Evolutionary conservation across 192 early-diverging fungal species (phyloP), one percentile per base, ranked within the genome.

Genomic region (Coemansia sp.): DNA sequence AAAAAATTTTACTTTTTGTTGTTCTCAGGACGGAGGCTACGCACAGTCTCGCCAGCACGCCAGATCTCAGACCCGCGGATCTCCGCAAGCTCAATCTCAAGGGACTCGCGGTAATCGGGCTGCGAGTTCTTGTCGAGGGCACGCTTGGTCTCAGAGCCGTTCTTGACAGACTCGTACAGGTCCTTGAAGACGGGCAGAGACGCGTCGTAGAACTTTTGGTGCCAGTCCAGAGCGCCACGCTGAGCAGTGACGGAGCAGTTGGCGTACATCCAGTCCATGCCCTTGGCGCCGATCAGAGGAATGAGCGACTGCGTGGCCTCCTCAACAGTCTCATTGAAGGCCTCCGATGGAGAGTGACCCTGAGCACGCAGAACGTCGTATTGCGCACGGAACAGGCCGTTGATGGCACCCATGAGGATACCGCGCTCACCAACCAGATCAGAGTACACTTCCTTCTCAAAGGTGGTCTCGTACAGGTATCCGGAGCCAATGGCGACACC

Each of bases 251-350:
- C 97, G 38, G 93, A 95, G 88, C 97, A 98, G 87, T 94, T 94
- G 84, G 93, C 92, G 85, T 95, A 98, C 95, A 98, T 98, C 93
- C 93, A 95, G 85, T 95, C 92, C 95, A 97, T 97, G 68, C 97
- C 97, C 74, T 95, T 93, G 81, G 93, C 93, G 74, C 94, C 94
- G 73, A 98, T 92, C 75, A 98, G 87, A 22, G 97, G 97, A 85
- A 95, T 96, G 65, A 98, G 88, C 49, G 97, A 98, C 85, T 98
- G 95, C 11, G 97, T 98, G 49, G 95, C 97, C 82, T 98, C 97
- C 87, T 98, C 97, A 68, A 98, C 97, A 66, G 97, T 98, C 87
- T 98, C 97, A 88, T 98, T 98, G 90, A 96, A 98, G 7, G 97
- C 97, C 83, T 98, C 97, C 22, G 97, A 98, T 60, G 97, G 97